A percentile compares a stretch with the other conserved stretches of the same genome.
Evolutionary conservation across 768 basidiomycete genomes (phyloP).

Genomic region (Calvatia gigantea): DNA sequence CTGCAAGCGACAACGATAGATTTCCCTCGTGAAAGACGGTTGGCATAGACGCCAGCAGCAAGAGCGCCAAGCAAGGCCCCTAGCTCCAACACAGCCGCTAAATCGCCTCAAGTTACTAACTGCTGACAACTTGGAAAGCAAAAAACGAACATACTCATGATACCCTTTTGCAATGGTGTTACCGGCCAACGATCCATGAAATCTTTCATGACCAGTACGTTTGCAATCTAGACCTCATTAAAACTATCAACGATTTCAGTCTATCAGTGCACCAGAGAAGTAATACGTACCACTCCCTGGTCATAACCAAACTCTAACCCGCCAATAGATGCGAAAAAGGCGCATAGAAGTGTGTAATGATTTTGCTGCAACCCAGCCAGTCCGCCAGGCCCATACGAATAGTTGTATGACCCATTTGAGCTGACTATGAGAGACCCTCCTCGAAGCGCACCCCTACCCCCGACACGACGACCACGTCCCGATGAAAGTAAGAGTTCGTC

Average conservation of each 20-base stretch:
- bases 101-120: background rate
- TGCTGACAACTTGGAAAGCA: background rate
- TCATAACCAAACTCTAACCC: conserved; percentile 82
- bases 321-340: conserved; percentile 73
- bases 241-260: background rate
- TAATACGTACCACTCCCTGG: conserved; percentile 59
- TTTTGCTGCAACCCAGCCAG: conserved; percentile 62
- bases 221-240: conserved; percentile 52
- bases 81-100: conserved; percentile 76
- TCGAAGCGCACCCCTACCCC: background rate
- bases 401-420: conserved; percentile 48
- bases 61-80: conserved; percentile 79
- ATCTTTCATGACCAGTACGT: conserved; percentile 79
- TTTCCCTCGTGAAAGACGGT: conserved; percentile 61
- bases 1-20: conserved; percentile 67
- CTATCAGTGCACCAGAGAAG: background rate
- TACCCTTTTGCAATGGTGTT: conserved; percentile 68
- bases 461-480: background rate
- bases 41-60: conserved; percentile 61
- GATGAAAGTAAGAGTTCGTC: background rate
- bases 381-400: conserved; percentile 72
- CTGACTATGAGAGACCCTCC: conserved; percentile 32
- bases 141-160: conserved; percentile 57
- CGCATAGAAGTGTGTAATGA: conserved; percentile 62
- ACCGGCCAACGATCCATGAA: conserved; percentile 68